Base-by-base conservation (phyloP, 192 early-diverging fungal species). In the Umbelopsis vinacea region DNA sequence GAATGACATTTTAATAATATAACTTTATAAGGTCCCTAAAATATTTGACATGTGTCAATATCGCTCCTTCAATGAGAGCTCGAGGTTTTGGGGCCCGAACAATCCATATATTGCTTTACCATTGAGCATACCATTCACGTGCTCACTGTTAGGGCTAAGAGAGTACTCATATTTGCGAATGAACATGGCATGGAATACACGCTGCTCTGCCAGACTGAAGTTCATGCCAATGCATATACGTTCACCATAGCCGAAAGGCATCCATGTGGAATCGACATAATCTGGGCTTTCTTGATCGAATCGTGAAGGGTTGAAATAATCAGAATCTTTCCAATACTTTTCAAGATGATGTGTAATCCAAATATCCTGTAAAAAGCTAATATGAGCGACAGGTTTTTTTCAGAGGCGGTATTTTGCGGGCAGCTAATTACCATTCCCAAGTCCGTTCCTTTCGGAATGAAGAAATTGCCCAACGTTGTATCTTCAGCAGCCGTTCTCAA, bases 141-240 rank as follows among this genome's bases (percentile, higher is more conserved):
- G 69, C 6, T 40, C 38, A 33, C 69, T 70, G 22, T 70, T 55
- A 10, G 50, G 52, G 6, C 29, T 14, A 40, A 70, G 52, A 22
- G 29, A 53, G 29, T 19, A 63, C 1, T 38, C 23, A 17, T 71
- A 71, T 63, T 54, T 23, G 23, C 54, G 53, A 6, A 46, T 35
- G 0, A 71, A 47, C 81, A 88, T 79, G 21, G 83, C 77, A 46
- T 89, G 70, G 35, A 84, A 46, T 6, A 90, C 76, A 38, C 83
- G 78, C 80, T 89, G 86, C 47, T 85, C 87, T n/a, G 83, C 72
- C 54, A 90, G 68, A 6, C 83, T 82, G 69, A 90, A 89, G 67
- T 85, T 83, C 79, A 82, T 71, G 15, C 87, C 87, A 48, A 89
- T 82, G 79, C 89, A 90, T 55, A 86, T 76, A 43, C 84, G 83